Evolutionary conservation across 257 asterid genomes (phyloP).

Genomic region (Scutellaria minor): DNA sequence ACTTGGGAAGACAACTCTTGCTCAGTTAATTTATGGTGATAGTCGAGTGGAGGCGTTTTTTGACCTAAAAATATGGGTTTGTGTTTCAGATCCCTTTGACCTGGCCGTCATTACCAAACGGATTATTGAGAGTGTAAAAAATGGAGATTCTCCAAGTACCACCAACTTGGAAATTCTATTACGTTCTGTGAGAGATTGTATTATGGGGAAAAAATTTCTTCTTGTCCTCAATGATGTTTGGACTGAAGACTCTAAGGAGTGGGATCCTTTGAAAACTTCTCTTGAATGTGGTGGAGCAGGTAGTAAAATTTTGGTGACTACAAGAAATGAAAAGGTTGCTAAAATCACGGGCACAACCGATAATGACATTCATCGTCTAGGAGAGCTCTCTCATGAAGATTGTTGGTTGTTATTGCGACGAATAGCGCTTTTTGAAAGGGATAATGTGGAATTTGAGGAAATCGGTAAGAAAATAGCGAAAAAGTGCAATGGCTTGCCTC

Average conservation of each 20-base stretch:
- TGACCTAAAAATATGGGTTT: background rate
- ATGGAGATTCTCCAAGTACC: background rate
- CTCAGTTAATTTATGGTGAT: constrained; percentile 4
- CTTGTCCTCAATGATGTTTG: constrained; percentile 11
- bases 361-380: background rate
- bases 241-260: background rate
- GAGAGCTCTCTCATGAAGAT: constrained; percentile 7
- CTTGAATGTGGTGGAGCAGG: background rate
- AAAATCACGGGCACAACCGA: background rate
- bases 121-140: background rate
- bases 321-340: background rate
- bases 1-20: constrained; percentile 19
- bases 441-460: constrained; percentile 19
- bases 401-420: constrained; percentile 2
- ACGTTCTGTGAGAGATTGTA: background rate
- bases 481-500: constrained; percentile 55
- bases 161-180: background rate
- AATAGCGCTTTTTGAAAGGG: constrained; percentile 36
- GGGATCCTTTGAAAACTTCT: background rate
- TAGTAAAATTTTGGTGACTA: background rate
- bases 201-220: constrained; percentile 6
- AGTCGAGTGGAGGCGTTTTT: background rate
- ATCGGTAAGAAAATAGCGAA: constrained; percentile 41
- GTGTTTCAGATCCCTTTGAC: constrained; percentile 21
- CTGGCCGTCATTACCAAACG: background rate